Evolutionary conservation across 2,329 filamentous ascomycete genomes (phyloP), one percentile per base, ranked within the genome.

Genomic region (Arthrobotrys conoides): DNA sequence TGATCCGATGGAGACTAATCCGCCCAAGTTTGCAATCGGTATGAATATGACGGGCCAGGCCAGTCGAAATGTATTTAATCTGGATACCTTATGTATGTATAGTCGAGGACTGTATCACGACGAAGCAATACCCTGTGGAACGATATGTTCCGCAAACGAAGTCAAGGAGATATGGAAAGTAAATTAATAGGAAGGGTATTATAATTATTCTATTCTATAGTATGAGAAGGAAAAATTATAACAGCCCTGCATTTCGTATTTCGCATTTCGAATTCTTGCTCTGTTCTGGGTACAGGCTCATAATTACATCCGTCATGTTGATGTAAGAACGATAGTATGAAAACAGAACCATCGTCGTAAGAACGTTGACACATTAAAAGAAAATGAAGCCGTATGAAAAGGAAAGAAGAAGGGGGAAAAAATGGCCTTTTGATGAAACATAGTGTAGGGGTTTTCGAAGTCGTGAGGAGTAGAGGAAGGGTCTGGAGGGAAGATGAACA

Each of bases 241-340:
- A 48, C 41, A 67, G 49, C 64, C 49, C 20, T 27, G 66, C 68
- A 36, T 61, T 64, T 65, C 65, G 72, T 53, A 64, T 63, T 76
- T 65, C 61, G 72, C 53, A 64, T 66, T 71, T 70, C 71, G 59
- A 65, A 71, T 57, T 61, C 61, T 22, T 55, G 73, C 69, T 71
- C 41, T 72, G 57, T 53, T 66, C 48, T 72, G 61, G 64, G 53
- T 71, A 80, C 65, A 68, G 68, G 55, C 51, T 68, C 64, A 71
- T 78, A 59, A 55, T 38, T 68, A 51, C 53, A 48, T 51, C 51
- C 51, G 59, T 36, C 22, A 68, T 44, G 48, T 53, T 67, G 65
- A 66, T 48, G 70, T 24, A 75, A 59, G 70, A 73, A 66, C 65
- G 48, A 51, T 27, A 24, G 61, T 51, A 49, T 53, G 44, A 66